Conservation (phyloP, 176 grass and related monocot species). For the Panicum miliaceum region DNA sequence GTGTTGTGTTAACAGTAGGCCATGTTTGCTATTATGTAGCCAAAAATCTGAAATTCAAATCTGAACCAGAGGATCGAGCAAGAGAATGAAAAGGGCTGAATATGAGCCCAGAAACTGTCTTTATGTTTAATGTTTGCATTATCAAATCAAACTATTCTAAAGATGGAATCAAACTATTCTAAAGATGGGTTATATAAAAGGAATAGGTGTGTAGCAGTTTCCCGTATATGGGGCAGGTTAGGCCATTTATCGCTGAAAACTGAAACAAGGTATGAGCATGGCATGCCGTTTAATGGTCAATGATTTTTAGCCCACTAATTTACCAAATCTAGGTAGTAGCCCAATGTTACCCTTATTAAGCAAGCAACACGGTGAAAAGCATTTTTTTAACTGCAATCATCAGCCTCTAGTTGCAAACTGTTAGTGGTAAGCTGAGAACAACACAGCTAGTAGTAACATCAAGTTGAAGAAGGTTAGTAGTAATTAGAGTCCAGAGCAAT, state of each 20-base stretch:
- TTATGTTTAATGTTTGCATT: neutral
- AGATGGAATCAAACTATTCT: too few relatives aligned
- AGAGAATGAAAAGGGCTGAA: neutral
- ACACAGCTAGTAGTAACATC: too few relatives aligned
- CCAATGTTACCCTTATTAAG: neutral
- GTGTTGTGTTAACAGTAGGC: neutral
- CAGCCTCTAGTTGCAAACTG: too few relatives aligned
- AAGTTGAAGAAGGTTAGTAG: too few relatives aligned
- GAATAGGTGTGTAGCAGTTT: neutral
- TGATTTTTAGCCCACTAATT: neutral
- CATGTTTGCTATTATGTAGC: slow-evolving; percentile 8
- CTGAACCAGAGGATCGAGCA: slow-evolving; percentile 17
- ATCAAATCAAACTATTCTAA: neutral
- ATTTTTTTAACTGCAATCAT: neutral
- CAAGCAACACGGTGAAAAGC: neutral
- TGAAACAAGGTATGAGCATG: neutral
- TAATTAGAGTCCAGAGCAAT: too few relatives aligned
- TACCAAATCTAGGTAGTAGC: too few relatives aligned
- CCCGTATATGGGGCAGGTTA: neutral
- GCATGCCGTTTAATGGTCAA: neutral
- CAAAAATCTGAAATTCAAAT: slow-evolving; percentile 11
- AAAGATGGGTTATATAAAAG: neutral
- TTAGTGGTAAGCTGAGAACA: too few relatives aligned
- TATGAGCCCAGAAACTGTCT: neutral
- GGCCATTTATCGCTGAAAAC: neutral